Evolutionary conservation across 176 grass and related monocot species (phyloP).

Genomic region (Ensete glaucum): DNA sequence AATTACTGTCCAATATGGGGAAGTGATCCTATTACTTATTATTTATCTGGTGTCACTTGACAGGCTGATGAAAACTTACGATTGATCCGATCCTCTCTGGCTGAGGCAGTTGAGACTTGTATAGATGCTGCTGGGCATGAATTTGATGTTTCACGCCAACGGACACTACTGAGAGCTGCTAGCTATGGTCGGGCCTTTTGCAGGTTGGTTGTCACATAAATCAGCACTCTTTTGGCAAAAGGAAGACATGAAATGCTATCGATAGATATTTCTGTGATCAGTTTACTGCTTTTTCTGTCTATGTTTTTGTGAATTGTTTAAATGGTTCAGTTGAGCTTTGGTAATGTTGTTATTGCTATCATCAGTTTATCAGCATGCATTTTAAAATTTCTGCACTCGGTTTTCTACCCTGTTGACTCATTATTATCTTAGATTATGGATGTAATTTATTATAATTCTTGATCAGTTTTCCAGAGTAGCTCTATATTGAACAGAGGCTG

Average conservation of each 20-base stretch:
- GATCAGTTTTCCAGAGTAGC: no score
- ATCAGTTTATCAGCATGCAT: no score
- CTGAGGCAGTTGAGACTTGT: slow-evolving; percentile 80
- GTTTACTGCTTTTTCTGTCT: background rate
- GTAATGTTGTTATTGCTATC: no score
- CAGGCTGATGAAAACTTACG: slow-evolving; percentile 95
- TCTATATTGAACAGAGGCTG: no score
- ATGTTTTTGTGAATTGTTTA: background rate
- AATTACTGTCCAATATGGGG: background rate
- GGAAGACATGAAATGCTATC: background rate
- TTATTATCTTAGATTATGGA: no score
- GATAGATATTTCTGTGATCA: background rate
- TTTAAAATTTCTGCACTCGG: no score
- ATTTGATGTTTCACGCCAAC: slow-evolving; percentile 91
- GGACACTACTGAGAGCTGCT: slow-evolving; percentile 68
- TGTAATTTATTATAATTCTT: no score
- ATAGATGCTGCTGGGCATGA: slow-evolving; percentile 91
- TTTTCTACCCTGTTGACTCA: no score
- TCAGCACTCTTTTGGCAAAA: background rate
- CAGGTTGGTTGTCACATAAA: slow-evolving; percentile 40
- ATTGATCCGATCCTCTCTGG: slow-evolving; percentile 62
- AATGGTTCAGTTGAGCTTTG: no score
- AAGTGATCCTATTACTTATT: background rate
- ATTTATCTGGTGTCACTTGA: slow-evolving; percentile 14
- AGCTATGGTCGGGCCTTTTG: slow-evolving; percentile 90